phyloP scores from a whole-genome alignment of 164 flowering plant species.

The Liquidambar formosana region DNA sequence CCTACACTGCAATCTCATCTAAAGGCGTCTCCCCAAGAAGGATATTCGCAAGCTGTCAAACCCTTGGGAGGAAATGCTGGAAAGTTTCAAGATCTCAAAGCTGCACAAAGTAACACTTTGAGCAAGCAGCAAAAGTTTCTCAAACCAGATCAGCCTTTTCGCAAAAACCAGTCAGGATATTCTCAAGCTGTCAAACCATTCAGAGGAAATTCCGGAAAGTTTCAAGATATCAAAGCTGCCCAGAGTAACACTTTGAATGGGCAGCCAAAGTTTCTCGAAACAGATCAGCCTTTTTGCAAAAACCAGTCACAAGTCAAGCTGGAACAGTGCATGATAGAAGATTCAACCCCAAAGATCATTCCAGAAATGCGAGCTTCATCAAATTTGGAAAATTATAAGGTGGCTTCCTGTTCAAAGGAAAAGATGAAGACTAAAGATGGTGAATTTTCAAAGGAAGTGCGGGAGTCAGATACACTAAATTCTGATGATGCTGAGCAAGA shows the following conservation, averaged over 20 bases:
- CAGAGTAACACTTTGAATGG: conserved; percentile 7
- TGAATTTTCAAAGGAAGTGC: conserved; percentile 12
- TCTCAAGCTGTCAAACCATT: conserved; percentile 9
- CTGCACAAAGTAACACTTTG: conserved; percentile 2
- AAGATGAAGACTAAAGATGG: conserved; percentile 14
- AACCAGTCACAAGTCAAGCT: conserved; percentile 5
- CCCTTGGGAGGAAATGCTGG: conserved; percentile 9
- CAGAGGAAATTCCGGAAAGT: conserved; percentile 15
- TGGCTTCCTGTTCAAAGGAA: conserved; percentile 5
- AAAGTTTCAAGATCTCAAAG: conserved; percentile 19
- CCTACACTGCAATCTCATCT: conserved; percentile 33
- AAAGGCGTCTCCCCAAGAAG: conserved; percentile 22
- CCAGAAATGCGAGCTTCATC: conserved; percentile 1
- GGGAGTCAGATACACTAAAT: conserved; percentile 1
- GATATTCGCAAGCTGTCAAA: conserved; percentile 11
- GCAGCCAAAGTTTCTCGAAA: conserved; percentile 13
- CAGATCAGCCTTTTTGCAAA: conserved; percentile 9
- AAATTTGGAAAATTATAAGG: conserved; percentile 10
- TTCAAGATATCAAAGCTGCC: conserved; percentile 14
- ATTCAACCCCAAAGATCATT: conserved; percentile 4
- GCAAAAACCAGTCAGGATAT: conserved; percentile 2
- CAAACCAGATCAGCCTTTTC: conserved; percentile 10
- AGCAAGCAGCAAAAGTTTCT: conserved; percentile 14
- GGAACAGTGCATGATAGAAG: conserved; percentile 14
- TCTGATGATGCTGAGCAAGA: conserved; percentile 4